Conservation (phyloP, 768 basidiomycete species). For the Xerocomus potaroensis region DNA sequence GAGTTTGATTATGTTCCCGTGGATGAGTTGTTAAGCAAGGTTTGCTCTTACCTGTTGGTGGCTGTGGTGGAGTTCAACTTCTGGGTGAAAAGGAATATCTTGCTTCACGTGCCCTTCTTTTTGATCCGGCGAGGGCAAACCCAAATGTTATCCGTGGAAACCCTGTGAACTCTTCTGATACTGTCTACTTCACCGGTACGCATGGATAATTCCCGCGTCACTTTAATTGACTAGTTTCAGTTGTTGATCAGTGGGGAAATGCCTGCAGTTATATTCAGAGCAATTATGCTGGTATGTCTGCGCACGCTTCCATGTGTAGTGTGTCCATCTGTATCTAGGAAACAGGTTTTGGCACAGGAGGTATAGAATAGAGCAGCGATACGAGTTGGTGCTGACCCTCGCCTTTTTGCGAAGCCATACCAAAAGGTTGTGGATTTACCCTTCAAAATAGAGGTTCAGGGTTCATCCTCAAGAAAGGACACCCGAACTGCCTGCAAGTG, state of each 20-base stretch:
- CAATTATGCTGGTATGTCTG: conserved; percentile 67
- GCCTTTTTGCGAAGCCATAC: conserved; percentile 55
- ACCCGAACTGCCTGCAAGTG: conserved; percentile 82
- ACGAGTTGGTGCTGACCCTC: neutral
- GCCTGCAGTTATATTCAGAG: conserved; percentile 88
- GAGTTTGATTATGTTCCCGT: conserved; percentile 75
- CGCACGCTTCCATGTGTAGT: neutral
- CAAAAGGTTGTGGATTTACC: conserved; percentile 93
- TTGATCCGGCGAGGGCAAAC: conserved; percentile 65
- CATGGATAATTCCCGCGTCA: neutral
- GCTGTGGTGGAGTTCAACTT: neutral
- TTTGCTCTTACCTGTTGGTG: conserved; percentile 20
- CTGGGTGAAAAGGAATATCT: conserved; percentile 80
- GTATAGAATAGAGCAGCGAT: conserved; percentile 32
- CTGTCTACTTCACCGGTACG: conserved; percentile 87
- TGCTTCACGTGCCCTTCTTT: conserved; percentile 69
- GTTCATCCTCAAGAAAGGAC: conserved; percentile 74
- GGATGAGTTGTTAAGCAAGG: conserved; percentile 80
- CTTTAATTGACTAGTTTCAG: conserved; percentile 33
- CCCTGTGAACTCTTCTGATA: conserved; percentile 84
- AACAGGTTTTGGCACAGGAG: conserved; percentile 84
- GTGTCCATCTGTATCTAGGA: conserved; percentile 4
- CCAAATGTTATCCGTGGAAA: conserved; percentile 70
- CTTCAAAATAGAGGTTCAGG: conserved; percentile 91
- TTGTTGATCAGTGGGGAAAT: conserved; percentile 84